Base-by-base conservation (phyloP, 345 rosid species). In the Pugionium cornutum region DNA sequence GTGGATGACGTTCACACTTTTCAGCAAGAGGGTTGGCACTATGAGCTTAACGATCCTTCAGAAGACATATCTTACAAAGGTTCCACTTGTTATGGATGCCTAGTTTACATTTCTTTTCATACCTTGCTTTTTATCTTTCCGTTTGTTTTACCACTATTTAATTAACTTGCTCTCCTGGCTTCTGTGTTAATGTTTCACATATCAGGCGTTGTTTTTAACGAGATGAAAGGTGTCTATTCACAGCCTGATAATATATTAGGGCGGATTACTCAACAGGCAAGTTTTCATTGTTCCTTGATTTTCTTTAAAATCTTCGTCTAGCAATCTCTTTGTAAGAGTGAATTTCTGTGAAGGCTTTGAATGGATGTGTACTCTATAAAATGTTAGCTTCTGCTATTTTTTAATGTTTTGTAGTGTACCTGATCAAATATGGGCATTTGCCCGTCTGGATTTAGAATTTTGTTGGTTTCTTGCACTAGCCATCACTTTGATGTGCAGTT, bases 21-120 rank as follows among this genome's bases (percentile, higher is more conserved):
- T 80, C 96, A 92, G 65, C 98, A 92, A 68, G 98, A 92, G 90
- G 98, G 98, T 57, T 92, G 98, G 96, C 97, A 89, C 78, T 88
- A 84, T 51, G 98, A 92, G 86, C 97, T 92, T 54, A 75, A 92
- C 47, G 69, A 86, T 79, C 89, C 92, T 35, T 81, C 88, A 2
- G 96, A 92, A 75, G 97, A 89, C 56, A 88, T 92, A 68, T 76
- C 87, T 66, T 92, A 89, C 62, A 92, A 92, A 88, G 98, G 98
- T 87, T 64, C 58, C 40, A 5, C 31, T 45, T 34, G 6, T 45
- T 5, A 25, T 55, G 18, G 36, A 42, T 55, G 8, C 57, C 18
- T 41, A 26, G 18, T 51, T 42, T 57, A 11, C 4, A 65, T 54
- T 49, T 67, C 29, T 45, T 56, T 18, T 29, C 31, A 43, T 48